Base-by-base conservation (phyloP, 2,329 filamentous ascomycete genomes). In the Sarocladium brachiariae region DNA sequence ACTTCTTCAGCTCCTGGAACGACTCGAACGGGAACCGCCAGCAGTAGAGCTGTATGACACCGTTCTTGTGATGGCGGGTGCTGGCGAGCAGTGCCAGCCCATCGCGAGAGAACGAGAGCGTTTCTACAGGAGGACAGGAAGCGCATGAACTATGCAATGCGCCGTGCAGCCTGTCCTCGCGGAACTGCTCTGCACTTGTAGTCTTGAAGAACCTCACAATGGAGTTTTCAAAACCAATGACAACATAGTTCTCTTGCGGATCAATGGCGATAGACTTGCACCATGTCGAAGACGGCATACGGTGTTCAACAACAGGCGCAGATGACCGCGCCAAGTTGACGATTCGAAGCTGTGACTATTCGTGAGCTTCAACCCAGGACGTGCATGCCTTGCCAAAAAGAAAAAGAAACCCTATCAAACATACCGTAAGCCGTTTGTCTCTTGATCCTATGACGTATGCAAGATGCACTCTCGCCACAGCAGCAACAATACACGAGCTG, bases 351-450 rank as follows among this genome's bases (percentile, higher is more conserved):
- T 70, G 52, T 1, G 27, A 16, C n/a, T n/a, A n/a, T n/a, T n/a
- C n/a, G n/a, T n/a, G n/a, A n/a, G n/a, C n/a, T n/a, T n/a, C n/a
- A n/a, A n/a, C n/a, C n/a, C n/a, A n/a, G n/a, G n/a, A n/a, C n/a
- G n/a, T n/a, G n/a, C n/a, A n/a, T n/a, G n/a, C n/a, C n/a, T n/a
- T n/a, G n/a, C n/a, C n/a, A n/a, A n/a, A n/a, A n/a, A n/a, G n/a
- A n/a, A n/a, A n/a, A n/a, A n/a, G n/a, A n/a, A n/a, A n/a, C n/a
- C n/a, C n/a, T n/a, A n/a, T n/a, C n/a, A n/a, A n/a, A 39, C 61
- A 61, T 62, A 70, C 68, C 9, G 67, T 70, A 2, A 71, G 60
- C 48, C 64, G 69, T 37, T 70, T 67, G 50, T 69, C 68, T n/a
- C 66, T 59, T 14, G 63, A 68, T 3, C 67, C 66, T 51, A 70